phyloP scores from a whole-genome alignment of 1,284 basidiomycete genomes.

The Bondarzewia mesenterica region DNA sequence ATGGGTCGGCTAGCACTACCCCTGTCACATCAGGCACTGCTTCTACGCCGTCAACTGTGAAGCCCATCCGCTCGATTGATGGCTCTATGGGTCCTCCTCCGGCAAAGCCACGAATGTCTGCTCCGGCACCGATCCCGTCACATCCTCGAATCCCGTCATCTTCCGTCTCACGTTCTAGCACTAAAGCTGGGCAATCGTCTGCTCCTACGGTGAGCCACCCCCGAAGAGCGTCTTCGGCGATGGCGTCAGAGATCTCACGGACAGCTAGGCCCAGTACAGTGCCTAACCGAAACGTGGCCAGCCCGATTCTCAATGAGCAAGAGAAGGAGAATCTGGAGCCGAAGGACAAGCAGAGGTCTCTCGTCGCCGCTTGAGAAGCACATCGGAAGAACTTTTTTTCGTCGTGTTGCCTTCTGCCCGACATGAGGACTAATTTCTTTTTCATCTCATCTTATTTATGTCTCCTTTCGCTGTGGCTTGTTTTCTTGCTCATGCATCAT shows the following conservation, averaged over 20 bases:
- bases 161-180: not conserved
- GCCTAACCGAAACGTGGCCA: not conserved
- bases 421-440: not conserved
- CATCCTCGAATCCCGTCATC: not conserved
- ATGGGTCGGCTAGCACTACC: constrained; percentile 13
- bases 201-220: not conserved
- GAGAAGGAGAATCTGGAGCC: constrained; percentile 11
- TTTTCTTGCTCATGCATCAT: not conserved
- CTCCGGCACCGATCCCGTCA: constrained; percentile 1
- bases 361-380: not conserved
- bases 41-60: not conserved
- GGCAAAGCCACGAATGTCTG: constrained; percentile 2
- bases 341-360: not conserved
- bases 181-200: not conserved
- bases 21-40: not conserved
- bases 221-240: constrained; percentile 5
- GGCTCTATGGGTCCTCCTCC: constrained; percentile 8
- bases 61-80: not conserved
- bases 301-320: constrained; percentile 1
- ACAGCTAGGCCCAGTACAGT: not conserved
- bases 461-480: not conserved
- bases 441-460: not conserved
- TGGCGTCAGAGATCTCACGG: constrained; percentile 1
- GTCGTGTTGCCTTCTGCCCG: not conserved
- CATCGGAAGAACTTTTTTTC: not conserved